Percentiles rank a stretch among this genome's conserved stretches.
These are phyloP conservation scores for Calonectria leucothoes DNA, from an alignment of 2,329 filamentous ascomycete species.

Conservation along the genomic window DNA sequence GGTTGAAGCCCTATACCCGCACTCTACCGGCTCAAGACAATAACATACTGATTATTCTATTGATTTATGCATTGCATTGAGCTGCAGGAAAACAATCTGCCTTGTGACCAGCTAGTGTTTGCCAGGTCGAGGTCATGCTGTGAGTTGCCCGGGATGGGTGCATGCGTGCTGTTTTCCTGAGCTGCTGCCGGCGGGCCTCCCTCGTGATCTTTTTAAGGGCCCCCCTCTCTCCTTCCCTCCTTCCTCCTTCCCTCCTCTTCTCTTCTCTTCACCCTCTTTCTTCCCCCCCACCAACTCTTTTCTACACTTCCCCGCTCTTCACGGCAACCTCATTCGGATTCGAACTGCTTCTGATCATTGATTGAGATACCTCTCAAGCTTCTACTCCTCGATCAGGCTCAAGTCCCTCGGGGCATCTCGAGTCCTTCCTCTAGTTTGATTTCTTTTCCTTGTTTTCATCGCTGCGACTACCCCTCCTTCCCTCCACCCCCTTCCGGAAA, in stretches of 20 bases:
- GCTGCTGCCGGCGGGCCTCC: not conserved
- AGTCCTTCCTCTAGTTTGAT: not conserved
- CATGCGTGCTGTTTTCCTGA: constrained; percentile 2
- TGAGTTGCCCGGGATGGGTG: not conserved
- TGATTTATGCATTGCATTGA: not conserved
- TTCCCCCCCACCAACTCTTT: not conserved
- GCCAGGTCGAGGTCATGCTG: not conserved
- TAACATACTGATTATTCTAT: not conserved
- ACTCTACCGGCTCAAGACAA: not conserved
- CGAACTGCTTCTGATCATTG: not conserved
- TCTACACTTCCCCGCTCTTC: not conserved
- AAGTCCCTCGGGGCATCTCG: no score
- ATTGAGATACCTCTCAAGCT: not conserved
- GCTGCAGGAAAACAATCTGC: not conserved
- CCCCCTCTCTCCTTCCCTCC: not conserved
- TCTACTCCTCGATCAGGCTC: not conserved
- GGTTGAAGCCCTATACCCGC: not conserved
- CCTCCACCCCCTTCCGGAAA: no score
- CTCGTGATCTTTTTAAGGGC: not conserved
- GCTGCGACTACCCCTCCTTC: not conserved
- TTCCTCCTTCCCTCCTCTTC: not conserved
- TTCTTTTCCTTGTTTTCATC: not conserved
- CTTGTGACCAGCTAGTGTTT: not conserved
- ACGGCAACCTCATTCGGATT: not conserved
- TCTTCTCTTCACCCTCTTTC: not conserved